phyloP scores from a whole-genome alignment of 2,329 filamentous ascomycete species.

The Sporothrix protearum region DNA sequence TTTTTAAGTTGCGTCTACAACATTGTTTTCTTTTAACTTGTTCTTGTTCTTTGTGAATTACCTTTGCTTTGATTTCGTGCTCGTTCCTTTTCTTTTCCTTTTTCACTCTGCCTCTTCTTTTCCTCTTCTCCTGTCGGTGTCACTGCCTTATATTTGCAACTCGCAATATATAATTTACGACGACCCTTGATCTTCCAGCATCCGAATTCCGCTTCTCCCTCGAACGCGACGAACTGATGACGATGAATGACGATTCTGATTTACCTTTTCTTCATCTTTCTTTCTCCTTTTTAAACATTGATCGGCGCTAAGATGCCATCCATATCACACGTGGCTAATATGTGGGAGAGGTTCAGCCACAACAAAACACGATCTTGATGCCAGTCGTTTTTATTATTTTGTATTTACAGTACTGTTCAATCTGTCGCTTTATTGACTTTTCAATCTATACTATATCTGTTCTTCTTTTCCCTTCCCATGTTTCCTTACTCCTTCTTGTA shows the following conservation, averaged over 20 bases:
- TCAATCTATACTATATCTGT: not conserved
- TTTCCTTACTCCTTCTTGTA: not conserved
- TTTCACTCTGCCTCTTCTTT: not conserved
- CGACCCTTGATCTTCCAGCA: not conserved
- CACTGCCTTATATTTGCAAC: slow-evolving; percentile 5
- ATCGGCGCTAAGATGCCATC: not conserved
- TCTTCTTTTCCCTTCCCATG: not conserved
- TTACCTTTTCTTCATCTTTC: not conserved
- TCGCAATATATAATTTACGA: slow-evolving; percentile 15
- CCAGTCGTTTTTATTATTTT: not conserved
- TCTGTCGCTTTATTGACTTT: not conserved
- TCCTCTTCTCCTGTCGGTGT: not conserved
- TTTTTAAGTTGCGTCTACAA: slow-evolving; percentile 20
- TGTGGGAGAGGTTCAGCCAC: not conserved
- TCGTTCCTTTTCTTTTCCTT: not conserved
- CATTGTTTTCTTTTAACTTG: not conserved
- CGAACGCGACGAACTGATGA: slow-evolving; percentile 19
- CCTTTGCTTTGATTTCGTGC: not conserved
- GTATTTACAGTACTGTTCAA: not conserved
- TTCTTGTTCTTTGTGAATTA: not conserved
- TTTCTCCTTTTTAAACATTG: not conserved
- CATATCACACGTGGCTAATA: not conserved
- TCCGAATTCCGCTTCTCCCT: slow-evolving; percentile 17
- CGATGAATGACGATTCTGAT: slow-evolving; percentile 22
- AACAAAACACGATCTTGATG: slow-evolving; percentile 9